Conservation (phyloP, 2,329 filamentous ascomycete species). For the Xylaria sp. region DNA sequence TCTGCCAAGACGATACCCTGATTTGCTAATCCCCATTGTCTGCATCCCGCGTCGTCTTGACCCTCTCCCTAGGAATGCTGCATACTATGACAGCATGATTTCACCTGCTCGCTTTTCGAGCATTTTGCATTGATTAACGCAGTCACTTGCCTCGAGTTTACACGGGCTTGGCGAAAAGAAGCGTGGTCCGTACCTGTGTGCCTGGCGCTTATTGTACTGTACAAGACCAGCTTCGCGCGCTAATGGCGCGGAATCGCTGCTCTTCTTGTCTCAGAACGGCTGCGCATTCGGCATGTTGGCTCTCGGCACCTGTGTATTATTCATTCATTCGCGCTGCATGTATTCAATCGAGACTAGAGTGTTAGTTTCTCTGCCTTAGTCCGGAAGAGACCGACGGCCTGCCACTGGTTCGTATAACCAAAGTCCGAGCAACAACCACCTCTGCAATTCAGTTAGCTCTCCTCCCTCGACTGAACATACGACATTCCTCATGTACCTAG, state of each 20-base stretch:
- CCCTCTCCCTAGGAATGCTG: conserved; percentile 28
- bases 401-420: conserved; percentile 28
- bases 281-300: conserved; percentile 21
- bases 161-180: conserved; percentile 28
- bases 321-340: conserved; percentile 1
- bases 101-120: conserved; percentile 32
- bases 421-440: conserved; percentile 3
- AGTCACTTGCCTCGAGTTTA: conserved; percentile 29
- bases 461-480: conserved; percentile 18
- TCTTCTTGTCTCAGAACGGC: conserved; percentile 1
- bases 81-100: conserved; percentile 39
- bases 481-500: conserved; percentile 12
- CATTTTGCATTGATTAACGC: conserved; percentile 37
- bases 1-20: conserved; percentile 34
- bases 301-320: conserved; percentile 2
- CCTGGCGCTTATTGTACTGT: conserved; percentile 28
- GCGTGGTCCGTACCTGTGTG: conserved; percentile 28
- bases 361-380: conserved; percentile 2
- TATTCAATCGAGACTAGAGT: background rate
- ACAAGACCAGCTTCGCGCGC: conserved; percentile 25
- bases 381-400: conserved; percentile 1
- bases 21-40: conserved; percentile 34
- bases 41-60: conserved; percentile 35
- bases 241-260: conserved; percentile 25
- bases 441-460: conserved; percentile 13